phyloP scores from a whole-genome alignment of 1,139 yeast genomes.

The Yamadazyma trypodendri region DNA sequence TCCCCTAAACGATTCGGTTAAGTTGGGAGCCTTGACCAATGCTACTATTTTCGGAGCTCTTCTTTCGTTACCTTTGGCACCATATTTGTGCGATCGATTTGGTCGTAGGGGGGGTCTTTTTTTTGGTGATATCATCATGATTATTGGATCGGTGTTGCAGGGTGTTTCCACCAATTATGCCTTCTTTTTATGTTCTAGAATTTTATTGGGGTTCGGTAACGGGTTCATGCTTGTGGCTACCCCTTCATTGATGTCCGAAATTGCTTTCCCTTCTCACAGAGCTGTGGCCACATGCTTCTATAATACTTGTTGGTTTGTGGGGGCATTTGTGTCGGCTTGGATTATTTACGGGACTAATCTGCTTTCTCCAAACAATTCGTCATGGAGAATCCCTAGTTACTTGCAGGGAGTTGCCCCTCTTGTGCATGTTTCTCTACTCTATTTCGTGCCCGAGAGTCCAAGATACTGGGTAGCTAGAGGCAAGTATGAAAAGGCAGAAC shows the following conservation, averaged over 20 bases:
- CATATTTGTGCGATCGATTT: slow-evolving; percentile 24
- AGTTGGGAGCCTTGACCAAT: slow-evolving; percentile 45
- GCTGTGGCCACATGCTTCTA: slow-evolving; percentile 44
- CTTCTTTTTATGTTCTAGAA: slow-evolving; percentile 9
- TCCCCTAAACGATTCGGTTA: slow-evolving; percentile 35
- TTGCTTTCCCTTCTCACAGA: slow-evolving; percentile 50
- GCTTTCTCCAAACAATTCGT: slow-evolving; percentile 22
- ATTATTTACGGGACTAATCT: slow-evolving; percentile 19
- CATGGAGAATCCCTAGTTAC: slow-evolving; percentile 50
- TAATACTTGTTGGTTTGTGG: slow-evolving; percentile 52
- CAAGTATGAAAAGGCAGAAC: slow-evolving; percentile 36
- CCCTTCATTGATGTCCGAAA: slow-evolving; percentile 41
- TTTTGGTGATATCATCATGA: slow-evolving; percentile 24
- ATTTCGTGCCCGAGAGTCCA: slow-evolving; percentile 49
- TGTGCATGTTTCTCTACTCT: slow-evolving; percentile 24
- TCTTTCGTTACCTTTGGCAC: slow-evolving; percentile 21
- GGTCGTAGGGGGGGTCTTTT: slow-evolving; percentile 36
- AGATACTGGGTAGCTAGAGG: slow-evolving; percentile 40
- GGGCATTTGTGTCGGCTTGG: slow-evolving; percentile 57
- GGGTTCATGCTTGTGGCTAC: slow-evolving; percentile 44
- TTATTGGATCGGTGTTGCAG: slow-evolving; percentile 43
- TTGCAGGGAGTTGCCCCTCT: slow-evolving; percentile 42
- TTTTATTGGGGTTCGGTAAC: slow-evolving; percentile 19
- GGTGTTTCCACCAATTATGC: slow-evolving; percentile 23
- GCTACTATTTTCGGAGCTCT: slow-evolving; percentile 27